Evolutionary conservation across 495 filamentous ascomycete genomes (phyloP).

Genomic region (Aspergillus ellipticus): DNA sequence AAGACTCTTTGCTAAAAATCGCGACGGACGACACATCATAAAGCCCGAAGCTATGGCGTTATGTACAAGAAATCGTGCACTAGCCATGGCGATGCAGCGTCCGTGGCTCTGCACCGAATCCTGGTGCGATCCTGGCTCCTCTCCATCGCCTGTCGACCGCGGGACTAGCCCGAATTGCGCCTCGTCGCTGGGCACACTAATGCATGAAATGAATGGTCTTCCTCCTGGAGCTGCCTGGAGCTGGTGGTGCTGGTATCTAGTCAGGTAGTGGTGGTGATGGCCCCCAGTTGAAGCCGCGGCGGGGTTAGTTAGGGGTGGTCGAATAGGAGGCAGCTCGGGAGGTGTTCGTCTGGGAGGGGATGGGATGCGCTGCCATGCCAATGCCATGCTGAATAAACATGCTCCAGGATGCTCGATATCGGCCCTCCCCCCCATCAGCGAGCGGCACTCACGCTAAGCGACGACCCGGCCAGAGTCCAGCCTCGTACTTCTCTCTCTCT

Average conservation of each 20-base stretch:
- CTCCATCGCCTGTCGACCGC: no score
- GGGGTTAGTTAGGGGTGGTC: not conserved
- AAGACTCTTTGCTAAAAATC: not conserved
- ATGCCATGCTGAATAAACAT: no score
- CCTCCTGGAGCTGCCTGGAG: not conserved
- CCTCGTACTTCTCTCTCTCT: not conserved
- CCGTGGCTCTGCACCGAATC: not conserved
- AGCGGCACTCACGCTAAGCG: no score
- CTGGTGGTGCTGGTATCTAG: not conserved
- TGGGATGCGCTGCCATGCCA: no score
- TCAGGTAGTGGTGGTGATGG: not conserved
- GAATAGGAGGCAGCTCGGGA: not conserved
- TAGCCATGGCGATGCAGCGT: not conserved
- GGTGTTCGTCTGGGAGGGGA: not conserved
- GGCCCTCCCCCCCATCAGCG: no score
- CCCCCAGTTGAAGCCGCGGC: not conserved
- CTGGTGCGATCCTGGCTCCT: not conserved
- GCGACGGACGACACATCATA: no score
- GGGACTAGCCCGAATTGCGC: not conserved
- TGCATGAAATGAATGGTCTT: conserved; percentile 17
- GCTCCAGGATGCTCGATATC: no score
- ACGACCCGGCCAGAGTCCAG: no score
- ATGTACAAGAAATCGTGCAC: not conserved
- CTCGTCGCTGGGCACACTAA: conserved; percentile 4
- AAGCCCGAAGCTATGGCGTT: no score